These are phyloP conservation scores for Hanseniaspora sp. DNA, from an alignment of 1,139 yeast species.

Conservation along the genomic window DNA sequence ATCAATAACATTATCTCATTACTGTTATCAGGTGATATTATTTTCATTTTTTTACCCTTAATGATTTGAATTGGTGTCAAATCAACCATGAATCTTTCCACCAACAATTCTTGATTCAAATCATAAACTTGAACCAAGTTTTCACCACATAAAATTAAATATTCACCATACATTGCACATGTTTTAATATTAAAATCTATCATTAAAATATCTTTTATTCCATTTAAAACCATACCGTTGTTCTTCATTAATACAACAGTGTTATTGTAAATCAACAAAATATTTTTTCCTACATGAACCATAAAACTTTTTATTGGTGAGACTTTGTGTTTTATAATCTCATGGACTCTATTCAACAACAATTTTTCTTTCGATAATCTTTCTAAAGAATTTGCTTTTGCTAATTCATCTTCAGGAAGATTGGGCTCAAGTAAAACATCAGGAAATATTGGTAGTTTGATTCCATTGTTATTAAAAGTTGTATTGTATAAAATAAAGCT, in stretches of 20 bases:
- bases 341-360: conserved; percentile 31
- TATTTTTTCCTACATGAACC: conserved; percentile 40
- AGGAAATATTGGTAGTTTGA: conserved; percentile 42
- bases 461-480: conserved; percentile 46
- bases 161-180: conserved; percentile 48
- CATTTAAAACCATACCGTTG: conserved; percentile 51
- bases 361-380: conserved; percentile 29
- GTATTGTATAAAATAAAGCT: conserved; percentile 52
- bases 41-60: conserved; percentile 52
- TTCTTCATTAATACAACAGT: conserved; percentile 63
- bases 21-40: conserved; percentile 35
- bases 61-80: conserved; percentile 57
- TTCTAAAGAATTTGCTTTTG: conserved; percentile 26
- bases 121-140: conserved; percentile 64
- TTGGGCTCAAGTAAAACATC: conserved; percentile 21
- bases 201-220: conserved; percentile 40
- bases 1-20: conserved; percentile 43
- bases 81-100: conserved; percentile 16
- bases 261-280: conserved; percentile 58
- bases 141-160: conserved; percentile 51
- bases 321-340: conserved; percentile 26
- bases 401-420: background rate
- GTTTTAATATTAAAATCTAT: conserved; percentile 53
- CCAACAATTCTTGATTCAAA: conserved; percentile 35
- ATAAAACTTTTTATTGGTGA: conserved; percentile 57